A percentile compares a stretch with the other conserved stretches of the same genome.
Evolutionary conservation across 169 alveolate genomes (phyloP).

Genomic region (Plasmodium coatneyi): DNA sequence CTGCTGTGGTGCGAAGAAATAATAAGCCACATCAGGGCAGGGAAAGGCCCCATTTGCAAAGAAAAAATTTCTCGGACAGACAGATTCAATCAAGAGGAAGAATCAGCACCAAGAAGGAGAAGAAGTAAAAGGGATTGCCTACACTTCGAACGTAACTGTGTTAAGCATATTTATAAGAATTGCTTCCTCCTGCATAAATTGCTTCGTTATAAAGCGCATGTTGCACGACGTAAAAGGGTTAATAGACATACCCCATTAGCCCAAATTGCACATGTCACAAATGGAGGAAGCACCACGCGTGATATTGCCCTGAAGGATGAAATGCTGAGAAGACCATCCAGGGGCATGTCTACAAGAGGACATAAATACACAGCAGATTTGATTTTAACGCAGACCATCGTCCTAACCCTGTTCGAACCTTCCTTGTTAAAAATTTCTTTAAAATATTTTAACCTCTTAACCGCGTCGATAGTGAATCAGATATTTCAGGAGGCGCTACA

Average conservation of each 20-base stretch:
- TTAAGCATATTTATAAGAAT: conserved; percentile 34
- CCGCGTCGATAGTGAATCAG: conserved; percentile 42
- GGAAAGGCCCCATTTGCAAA: neutral
- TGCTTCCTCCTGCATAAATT: conserved; percentile 20
- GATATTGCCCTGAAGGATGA: neutral
- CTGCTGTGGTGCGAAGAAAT: conserved; percentile 4
- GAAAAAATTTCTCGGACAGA: neutral
- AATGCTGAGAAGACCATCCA: neutral
- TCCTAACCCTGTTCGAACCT: conserved; percentile 58
- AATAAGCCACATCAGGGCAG: neutral
- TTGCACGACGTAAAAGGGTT: neutral
- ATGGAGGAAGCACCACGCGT: neutral
- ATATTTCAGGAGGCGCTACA: conserved; percentile 32
- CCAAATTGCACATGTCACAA: neutral
- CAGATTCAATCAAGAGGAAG: conserved; percentile 1
- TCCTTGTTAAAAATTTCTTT: conserved; percentile 38
- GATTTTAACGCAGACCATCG: conserved; percentile 9
- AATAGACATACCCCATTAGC: neutral
- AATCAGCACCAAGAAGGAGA: neutral
- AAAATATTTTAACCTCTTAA: conserved; percentile 40
- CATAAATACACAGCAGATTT: conserved; percentile 10
- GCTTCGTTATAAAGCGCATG: neutral
- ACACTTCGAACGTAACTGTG: conserved; percentile 2
- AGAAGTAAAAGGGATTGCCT: neutral
- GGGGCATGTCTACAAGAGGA: neutral